Base-by-base conservation (phyloP, 164 flowering plant genomes). In the Magnolia changhungtana region DNA sequence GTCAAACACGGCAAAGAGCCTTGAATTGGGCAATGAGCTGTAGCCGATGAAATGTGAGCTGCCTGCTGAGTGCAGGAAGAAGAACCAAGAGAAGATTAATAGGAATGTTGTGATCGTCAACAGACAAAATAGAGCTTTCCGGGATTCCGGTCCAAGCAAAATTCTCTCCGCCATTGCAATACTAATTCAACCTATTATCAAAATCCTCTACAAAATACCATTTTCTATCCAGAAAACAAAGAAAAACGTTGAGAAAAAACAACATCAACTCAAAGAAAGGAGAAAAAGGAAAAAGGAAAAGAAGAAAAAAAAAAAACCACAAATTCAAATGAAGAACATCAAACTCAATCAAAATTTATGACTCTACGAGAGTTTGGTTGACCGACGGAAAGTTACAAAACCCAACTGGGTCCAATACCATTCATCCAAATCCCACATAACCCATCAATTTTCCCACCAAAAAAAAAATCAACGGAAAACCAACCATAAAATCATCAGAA, bases 1-100 rank as follows among this genome's bases (percentile, higher is more conserved):
- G 23, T 82, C 80, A 49, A 61, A 50, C 3, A 79, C 6, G 29
- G 83, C 70, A 71, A 78, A 63, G 55, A 78, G 69, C 67, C 78
- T 86, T 10, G 85, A 66, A 81, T 76, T 83, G 49, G 90, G 86
- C 20, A 87, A 82, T 64, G 82, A 72, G 63, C 63, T 71, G 67
- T 76, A 83, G 3, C 84, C 90, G 24, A 88, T 72, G 66, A 85
- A 81, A 67, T 74, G 83, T 74, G 88, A 83, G 1, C 73, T 76
- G 27, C 83, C 82, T 0, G 93, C 73, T 3, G 96, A 90, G 9
- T 81, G 86, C 75, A 95, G 81, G 21, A 92, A 83, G 69, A 84
- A 90, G 81, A 90, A 89, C 93, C 91, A 93, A 67, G 96, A 90
- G 24, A 86, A 80, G 9, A 90, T 29, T 82, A 92, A 90, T 51